phyloP scores from a whole-genome alignment of 2,329 filamentous ascomycete genomes.

The Hymenoscyphus scutula region DNA sequence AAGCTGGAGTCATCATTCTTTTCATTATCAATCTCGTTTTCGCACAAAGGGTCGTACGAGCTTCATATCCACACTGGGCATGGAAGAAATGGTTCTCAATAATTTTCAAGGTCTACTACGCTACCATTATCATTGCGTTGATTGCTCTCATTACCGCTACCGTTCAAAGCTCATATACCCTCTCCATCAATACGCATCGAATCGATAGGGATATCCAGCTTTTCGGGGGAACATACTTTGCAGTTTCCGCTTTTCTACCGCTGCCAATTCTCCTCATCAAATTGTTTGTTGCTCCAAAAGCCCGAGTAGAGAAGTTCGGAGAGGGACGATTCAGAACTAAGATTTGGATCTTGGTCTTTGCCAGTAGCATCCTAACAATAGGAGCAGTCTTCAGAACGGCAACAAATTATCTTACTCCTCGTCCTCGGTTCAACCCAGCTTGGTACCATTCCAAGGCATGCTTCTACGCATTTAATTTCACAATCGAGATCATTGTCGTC shows the following conservation, averaged over 20 bases:
- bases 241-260: constrained; percentile 65
- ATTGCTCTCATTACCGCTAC: constrained; percentile 64
- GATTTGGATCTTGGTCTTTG: constrained; percentile 59
- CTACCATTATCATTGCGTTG: constrained; percentile 56
- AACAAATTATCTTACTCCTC: constrained; percentile 39
- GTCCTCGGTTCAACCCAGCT: constrained; percentile 53
- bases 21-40: constrained; percentile 79
- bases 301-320: constrained; percentile 60
- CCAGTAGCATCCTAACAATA: constrained; percentile 59
- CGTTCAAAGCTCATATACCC: constrained; percentile 66
- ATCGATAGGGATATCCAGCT: constrained; percentile 64
- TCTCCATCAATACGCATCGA: constrained; percentile 46
- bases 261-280: constrained; percentile 53
- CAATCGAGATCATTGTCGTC: constrained; percentile 69
- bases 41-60: constrained; percentile 70
- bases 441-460: constrained; percentile 69
- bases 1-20: constrained; percentile 58
- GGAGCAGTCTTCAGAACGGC: constrained; percentile 69
- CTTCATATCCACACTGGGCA: constrained; percentile 67
- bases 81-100: constrained; percentile 58
- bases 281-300: constrained; percentile 45
- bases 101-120: constrained; percentile 57
- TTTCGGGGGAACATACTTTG: constrained; percentile 59
- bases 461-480: constrained; percentile 80
- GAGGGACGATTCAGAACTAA: constrained; percentile 65